These are phyloP conservation scores for Schizochytrium sp. DNA, from an alignment of 108 stramenopile genomes.

Conservation along the genomic window DNA sequence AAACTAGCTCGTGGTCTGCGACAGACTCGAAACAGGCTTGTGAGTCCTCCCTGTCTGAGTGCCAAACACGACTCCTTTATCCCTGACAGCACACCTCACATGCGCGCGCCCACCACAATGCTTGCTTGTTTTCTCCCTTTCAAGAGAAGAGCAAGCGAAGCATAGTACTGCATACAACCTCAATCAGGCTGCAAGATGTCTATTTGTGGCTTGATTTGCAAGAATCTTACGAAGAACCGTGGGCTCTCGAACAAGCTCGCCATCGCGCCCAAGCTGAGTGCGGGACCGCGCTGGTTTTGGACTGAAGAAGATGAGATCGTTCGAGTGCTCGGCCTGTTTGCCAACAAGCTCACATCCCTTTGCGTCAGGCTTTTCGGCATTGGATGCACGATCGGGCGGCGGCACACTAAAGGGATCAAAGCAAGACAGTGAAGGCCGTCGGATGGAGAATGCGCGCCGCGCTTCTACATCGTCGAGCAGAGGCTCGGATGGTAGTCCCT, in stretches of 20 bases:
- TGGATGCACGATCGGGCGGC: background rate
- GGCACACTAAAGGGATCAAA: background rate
- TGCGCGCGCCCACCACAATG: too few relatives aligned
- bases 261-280: background rate
- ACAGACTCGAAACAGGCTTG: too few relatives aligned
- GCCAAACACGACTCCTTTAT: too few relatives aligned
- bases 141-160: too few relatives aligned
- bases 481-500: background rate
- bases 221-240: background rate
- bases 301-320: background rate
- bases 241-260: background rate
- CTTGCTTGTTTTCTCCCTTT: too few relatives aligned
- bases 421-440: background rate
- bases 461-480: background rate
- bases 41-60: too few relatives aligned
- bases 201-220: background rate
- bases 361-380: background rate
- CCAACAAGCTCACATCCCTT: background rate
- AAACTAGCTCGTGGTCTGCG: too few relatives aligned
- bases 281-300: background rate
- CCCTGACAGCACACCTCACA: too few relatives aligned
- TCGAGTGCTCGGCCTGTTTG: background rate
- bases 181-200: too few relatives aligned
- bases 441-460: background rate
- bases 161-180: too few relatives aligned